Conservation (phyloP, 139 green algal species). For the Zygnema cylindricum region DNA sequence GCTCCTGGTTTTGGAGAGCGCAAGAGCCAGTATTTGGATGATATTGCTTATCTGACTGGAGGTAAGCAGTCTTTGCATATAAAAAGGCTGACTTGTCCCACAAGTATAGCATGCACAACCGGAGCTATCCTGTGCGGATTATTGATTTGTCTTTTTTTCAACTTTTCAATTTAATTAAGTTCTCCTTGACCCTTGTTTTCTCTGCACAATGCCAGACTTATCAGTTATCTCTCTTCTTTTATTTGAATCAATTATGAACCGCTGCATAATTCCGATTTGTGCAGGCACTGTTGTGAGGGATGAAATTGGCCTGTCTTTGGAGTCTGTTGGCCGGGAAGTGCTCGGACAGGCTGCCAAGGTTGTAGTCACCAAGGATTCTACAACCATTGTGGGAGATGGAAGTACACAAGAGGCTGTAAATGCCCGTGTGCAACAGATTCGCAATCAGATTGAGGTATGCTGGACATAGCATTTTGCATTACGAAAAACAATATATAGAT, state of each 20-base stretch:
- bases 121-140: too few species aligned
- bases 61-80: constrained; percentile 45
- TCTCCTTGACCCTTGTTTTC: too few species aligned
- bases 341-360: constrained; percentile 92
- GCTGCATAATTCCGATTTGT: too few species aligned
- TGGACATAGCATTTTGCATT: too few species aligned
- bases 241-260: too few species aligned
- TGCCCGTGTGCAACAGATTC: constrained; percentile 95
- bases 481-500: too few species aligned
- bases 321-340: constrained; percentile 90
- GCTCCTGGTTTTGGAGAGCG: constrained; percentile 98
- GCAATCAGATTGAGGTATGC: constrained; percentile 77
- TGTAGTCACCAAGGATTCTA: constrained; percentile 88
- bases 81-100: constrained; percentile 6
- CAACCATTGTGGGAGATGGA: constrained; percentile 96
- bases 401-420: constrained; percentile 81
- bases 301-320: constrained; percentile 93
- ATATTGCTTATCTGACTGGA: constrained; percentile 98
- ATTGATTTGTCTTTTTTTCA: neutral
- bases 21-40: constrained; percentile 97
- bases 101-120: too few species aligned
- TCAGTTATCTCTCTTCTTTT: too few species aligned
- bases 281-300: constrained; percentile 87
- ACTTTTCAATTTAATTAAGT: too few species aligned
- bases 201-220: too few species aligned